These are phyloP conservation scores for Wickerhamomyces subpelliculosus DNA, from an alignment of 805 yeast species.

Conservation along the genomic window DNA sequence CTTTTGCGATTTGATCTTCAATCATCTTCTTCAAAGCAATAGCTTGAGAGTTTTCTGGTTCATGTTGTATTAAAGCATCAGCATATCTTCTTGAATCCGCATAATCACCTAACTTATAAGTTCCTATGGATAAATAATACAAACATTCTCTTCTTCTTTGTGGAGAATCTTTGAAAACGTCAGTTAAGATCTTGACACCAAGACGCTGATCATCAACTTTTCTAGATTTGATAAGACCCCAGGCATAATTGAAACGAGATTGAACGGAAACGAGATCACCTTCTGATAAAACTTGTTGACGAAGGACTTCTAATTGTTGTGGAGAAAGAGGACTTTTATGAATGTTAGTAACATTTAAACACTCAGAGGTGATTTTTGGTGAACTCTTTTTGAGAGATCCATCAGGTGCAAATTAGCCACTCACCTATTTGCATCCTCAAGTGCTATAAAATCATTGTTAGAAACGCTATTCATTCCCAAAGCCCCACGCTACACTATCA, in stretches of 20 bases:
- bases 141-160: slow-evolving; percentile 82
- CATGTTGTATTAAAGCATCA: slow-evolving; percentile 67
- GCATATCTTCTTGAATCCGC: slow-evolving; percentile 79
- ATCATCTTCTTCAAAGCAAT: slow-evolving; percentile 63
- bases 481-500: not conserved
- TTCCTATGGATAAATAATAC: slow-evolving; percentile 82
- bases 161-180: slow-evolving; percentile 67
- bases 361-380: not conserved
- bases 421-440: slow-evolving; percentile 24
- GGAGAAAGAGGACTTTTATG: slow-evolving; percentile 47
- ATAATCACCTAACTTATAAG: slow-evolving; percentile 83
- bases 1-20: slow-evolving; percentile 72
- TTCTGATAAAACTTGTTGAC: slow-evolving; percentile 72
- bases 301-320: slow-evolving; percentile 70
- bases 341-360: slow-evolving; percentile 2
- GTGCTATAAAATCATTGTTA: slow-evolving; percentile 9
- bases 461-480: not conserved
- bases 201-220: slow-evolving; percentile 58
- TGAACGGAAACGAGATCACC: slow-evolving; percentile 76
- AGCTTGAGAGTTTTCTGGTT: slow-evolving; percentile 83
- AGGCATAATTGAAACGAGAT: slow-evolving; percentile 87
- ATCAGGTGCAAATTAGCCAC: slow-evolving; percentile 3
- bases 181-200: slow-evolving; percentile 72
- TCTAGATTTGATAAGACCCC: slow-evolving; percentile 84
- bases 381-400: not conserved